Evolutionary conservation across 305 asterid genomes (phyloP).

Genomic region (Fraxinus baroniana): DNA sequence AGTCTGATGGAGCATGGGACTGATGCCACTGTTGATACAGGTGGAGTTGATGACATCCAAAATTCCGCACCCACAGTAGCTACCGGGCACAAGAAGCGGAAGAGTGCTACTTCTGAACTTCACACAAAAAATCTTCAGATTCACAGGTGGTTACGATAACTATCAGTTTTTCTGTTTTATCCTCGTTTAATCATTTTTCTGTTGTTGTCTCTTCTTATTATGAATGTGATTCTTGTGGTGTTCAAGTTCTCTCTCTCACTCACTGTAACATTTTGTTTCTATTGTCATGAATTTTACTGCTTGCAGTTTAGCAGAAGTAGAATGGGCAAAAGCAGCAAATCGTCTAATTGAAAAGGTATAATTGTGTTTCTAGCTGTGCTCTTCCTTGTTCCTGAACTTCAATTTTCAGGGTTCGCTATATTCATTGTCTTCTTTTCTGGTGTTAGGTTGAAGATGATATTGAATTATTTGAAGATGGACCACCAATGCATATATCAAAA

Average conservation of each 20-base stretch:
- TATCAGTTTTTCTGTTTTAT: background rate
- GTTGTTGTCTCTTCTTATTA: background rate
- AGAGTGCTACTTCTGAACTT: constrained; percentile 53
- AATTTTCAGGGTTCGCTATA: background rate
- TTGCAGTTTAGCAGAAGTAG: constrained; percentile 57
- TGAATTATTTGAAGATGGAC: constrained; percentile 51
- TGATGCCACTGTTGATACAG: constrained; percentile 23
- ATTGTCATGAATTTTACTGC: constrained; percentile 24
- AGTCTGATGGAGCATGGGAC: constrained; percentile 32
- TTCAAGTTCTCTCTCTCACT: constrained; percentile 1
- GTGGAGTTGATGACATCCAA: constrained; percentile 34
- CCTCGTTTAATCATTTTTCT: background rate
- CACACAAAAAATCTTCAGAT: constrained; percentile 39
- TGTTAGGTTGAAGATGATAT: constrained; percentile 47
- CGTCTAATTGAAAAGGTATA: constrained; percentile 55
- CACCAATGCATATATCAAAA: constrained; percentile 42
- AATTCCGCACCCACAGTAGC: constrained; percentile 35
- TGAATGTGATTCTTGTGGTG: background rate
- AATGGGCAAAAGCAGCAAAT: constrained; percentile 58
- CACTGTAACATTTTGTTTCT: constrained; percentile 23
- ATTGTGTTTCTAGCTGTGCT: constrained; percentile 22
- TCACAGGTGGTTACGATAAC: constrained; percentile 46
- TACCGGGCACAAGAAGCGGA: constrained; percentile 62
- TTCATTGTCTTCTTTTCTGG: constrained; percentile 16
- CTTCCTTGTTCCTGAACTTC: constrained; percentile 14